These are phyloP conservation scores for Tolypocladium tundrense DNA, from an alignment of 2,329 filamentous ascomycete species.

Conservation along the genomic window DNA sequence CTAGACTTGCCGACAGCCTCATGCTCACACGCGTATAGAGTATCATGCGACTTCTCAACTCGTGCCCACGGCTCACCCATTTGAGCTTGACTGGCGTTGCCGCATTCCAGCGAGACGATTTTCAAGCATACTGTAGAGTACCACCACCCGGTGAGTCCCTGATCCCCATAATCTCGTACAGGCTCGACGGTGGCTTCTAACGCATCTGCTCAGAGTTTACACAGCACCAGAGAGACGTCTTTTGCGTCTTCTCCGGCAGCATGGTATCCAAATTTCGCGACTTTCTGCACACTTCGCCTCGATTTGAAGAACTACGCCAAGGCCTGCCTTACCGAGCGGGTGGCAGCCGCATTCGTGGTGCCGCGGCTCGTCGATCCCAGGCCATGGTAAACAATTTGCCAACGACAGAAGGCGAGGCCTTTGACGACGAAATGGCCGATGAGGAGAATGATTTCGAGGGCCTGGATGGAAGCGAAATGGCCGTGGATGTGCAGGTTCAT, in stretches of 20 bases:
- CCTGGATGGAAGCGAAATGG: constrained; percentile 28
- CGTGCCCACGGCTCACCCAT: constrained; percentile 86
- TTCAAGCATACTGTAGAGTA: constrained; percentile 75
- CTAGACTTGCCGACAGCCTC: not conserved
- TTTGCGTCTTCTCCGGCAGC: constrained; percentile 90
- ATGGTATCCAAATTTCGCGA: constrained; percentile 70
- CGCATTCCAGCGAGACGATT: constrained; percentile 77
- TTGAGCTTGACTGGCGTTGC: constrained; percentile 89
- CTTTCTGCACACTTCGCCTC: constrained; percentile 55
- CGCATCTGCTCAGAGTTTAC: constrained; percentile 61
- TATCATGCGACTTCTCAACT: constrained; percentile 80
- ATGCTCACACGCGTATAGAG: constrained; percentile 46
- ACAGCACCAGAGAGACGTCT: constrained; percentile 86
- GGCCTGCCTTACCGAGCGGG: constrained; percentile 10
- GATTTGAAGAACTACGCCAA: constrained; percentile 35
- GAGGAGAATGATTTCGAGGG: constrained; percentile 35
- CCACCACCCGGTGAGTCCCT: constrained; percentile 56
- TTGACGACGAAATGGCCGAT: constrained; percentile 32
- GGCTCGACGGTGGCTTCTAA: not conserved
- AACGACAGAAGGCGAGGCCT: constrained; percentile 20
- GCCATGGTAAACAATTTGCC: constrained; percentile 10
- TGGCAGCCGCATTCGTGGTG: constrained; percentile 5
- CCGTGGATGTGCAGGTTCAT: constrained; percentile 20
- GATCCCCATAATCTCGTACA: not conserved
- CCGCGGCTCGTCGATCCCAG: constrained; percentile 6